Percentiles rank a stretch among this genome's conserved stretches.
Conservation (phyloP, 169 alveolate genomes). For the Cryptosporidium xiaoi region DNA sequence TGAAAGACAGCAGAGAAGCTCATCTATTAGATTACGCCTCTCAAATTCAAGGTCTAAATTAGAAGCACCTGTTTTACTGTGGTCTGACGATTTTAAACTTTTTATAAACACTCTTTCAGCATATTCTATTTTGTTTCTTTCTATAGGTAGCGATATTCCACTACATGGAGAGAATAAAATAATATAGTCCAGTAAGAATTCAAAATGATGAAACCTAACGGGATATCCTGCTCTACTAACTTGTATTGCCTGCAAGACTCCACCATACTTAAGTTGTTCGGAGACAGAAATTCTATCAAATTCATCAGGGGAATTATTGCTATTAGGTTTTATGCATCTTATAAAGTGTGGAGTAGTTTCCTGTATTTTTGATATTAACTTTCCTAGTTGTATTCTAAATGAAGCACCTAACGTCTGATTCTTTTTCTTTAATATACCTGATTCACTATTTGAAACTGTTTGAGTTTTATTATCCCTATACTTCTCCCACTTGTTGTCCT, state of each 20-base stretch:
- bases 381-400: constrained; percentile 91
- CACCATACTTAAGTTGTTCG: constrained; percentile 91
- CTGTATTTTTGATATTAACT: constrained; percentile 88
- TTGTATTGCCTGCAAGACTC: constrained; percentile 91
- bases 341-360: constrained; percentile 93
- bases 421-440: constrained; percentile 5
- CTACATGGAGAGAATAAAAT: constrained; percentile 78
- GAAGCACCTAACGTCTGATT: constrained; percentile 89
- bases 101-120: background rate
- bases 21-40: background rate
- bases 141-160: background rate
- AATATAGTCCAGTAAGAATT: constrained; percentile 86
- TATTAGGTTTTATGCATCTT: constrained; percentile 95
- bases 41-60: background rate
- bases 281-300: constrained; percentile 91
- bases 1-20: constrained; percentile 11
- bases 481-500: background rate
- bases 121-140: constrained; percentile 4
- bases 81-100: background rate
- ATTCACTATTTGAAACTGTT: background rate
- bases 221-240: constrained; percentile 96
- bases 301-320: constrained; percentile 84
- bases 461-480: background rate
- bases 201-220: constrained; percentile 89
- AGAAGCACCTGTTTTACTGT: background rate